Base-by-base conservation (phyloP, 2,329 filamentous ascomycete species). In the Fusarium globosum region DNA sequence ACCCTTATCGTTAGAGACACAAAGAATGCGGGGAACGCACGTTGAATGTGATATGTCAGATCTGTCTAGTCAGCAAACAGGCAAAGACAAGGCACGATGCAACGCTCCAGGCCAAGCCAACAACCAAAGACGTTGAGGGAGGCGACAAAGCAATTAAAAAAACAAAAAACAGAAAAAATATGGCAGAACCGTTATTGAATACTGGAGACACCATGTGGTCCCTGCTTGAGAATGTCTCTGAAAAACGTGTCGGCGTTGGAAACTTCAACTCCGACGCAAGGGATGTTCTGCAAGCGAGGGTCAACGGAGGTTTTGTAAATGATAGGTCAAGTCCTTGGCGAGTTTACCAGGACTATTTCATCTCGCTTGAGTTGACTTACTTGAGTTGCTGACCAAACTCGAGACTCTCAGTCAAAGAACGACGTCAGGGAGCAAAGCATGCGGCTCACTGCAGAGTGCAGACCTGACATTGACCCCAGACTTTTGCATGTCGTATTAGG, bases 1-100 rank as follows among this genome's bases (percentile, higher is more conserved):
- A 51, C 60, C 51, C 72, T 41, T 36, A 52, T 38, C 60, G 23
- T 23, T 56, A 36, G 56, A 46, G 42, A 63, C 62, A 61, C 60
- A 64, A 61, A 69, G 66, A 77, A 78, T 78, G 76, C 74, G 76
- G 76, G 76, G 68, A 77, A 56, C 42, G 63, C 57, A 72, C 46
- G 36, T 39, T 68, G 35, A 30, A 62, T 58, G 33, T 78, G 76
- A 78, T 68, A 41, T 70, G 75, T 78, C 74, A 76, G 67, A 73
- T 78, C 56, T 65, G 63, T 51, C 66, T 73, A 72, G 67, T 69
- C 30, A 49, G 55, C 55, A 49, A 49, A 33, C 42, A 65, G 63
- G 57, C 59, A 74, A 71, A 71, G 65, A 66, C 66, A 71, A 51
- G 76, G 72, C 55, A 77, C 71, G 61, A 78, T 78, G 63, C 68